These are phyloP conservation scores for Naganishia randhawae DNA, from an alignment of 768 basidiomycete genomes.

Conservation along the genomic window DNA sequence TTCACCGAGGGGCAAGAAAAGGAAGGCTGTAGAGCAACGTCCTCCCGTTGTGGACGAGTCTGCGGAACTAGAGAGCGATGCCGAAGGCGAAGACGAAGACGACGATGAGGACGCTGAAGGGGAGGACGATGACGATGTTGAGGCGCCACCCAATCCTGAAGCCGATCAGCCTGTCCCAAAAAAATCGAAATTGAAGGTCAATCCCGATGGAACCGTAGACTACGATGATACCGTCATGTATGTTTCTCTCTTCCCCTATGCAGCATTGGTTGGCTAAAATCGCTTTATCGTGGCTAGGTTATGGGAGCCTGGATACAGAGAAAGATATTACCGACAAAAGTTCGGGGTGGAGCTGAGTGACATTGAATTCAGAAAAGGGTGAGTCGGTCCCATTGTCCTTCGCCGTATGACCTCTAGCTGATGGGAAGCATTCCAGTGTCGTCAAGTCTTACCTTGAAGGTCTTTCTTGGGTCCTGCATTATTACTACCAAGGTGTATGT, in stretches of 20 bases:
- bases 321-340: slow-evolving; percentile 90
- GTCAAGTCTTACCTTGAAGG: slow-evolving; percentile 87
- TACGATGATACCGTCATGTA: slow-evolving; percentile 91
- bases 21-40: slow-evolving; percentile 22
- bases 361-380: slow-evolving; percentile 69
- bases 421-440: slow-evolving; percentile 56
- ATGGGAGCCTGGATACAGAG: slow-evolving; percentile 61
- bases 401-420: slow-evolving; percentile 21
- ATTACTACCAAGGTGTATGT: slow-evolving; percentile 93
- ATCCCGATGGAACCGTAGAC: slow-evolving; percentile 85
- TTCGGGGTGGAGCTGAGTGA: slow-evolving; percentile 75
- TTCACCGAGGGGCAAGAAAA: slow-evolving; percentile 29
- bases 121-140: slow-evolving; percentile 42
- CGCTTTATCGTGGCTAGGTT: not conserved
- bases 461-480: slow-evolving; percentile 88
- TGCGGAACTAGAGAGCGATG: slow-evolving; percentile 52
- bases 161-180: slow-evolving; percentile 51
- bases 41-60: slow-evolving; percentile 36
- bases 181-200: slow-evolving; percentile 67
- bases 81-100: slow-evolving; percentile 36
- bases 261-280: not conserved
- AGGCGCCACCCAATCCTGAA: slow-evolving; percentile 47
- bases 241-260: slow-evolving; percentile 43
- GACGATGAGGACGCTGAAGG: slow-evolving; percentile 53
- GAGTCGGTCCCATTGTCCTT: slow-evolving; percentile 41